phyloP scores from a whole-genome alignment of 2,329 filamentous ascomycete genomes.

The Trichophaea hybrida region DNA sequence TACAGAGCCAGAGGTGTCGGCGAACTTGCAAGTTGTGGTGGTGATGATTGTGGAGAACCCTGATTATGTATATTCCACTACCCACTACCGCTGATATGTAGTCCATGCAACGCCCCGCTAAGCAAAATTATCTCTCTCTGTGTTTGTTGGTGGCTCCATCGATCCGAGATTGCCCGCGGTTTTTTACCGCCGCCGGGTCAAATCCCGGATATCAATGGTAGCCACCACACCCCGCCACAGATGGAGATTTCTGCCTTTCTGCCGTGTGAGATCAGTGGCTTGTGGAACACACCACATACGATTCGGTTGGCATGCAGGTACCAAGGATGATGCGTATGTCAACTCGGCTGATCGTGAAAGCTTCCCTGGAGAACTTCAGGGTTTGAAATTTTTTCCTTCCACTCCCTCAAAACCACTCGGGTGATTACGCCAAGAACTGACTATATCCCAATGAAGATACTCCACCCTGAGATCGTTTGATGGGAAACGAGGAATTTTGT shows the following conservation, averaged over 20 bases:
- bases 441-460: too few relatives aligned
- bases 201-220: background rate
- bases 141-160: background rate
- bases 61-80: background rate
- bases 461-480: too few relatives aligned
- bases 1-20: background rate
- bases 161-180: slow-evolving; percentile 5
- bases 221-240: background rate
- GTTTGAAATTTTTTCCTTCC: too few relatives aligned
- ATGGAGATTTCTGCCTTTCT: background rate
- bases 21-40: background rate
- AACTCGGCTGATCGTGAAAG: too few relatives aligned
- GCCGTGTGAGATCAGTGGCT: background rate
- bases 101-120: background rate
- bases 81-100: background rate
- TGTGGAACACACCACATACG: background rate
- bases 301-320: background rate
- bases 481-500: too few relatives aligned
- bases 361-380: too few relatives aligned
- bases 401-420: too few relatives aligned
- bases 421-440: too few relatives aligned
- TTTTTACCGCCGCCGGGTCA: background rate
- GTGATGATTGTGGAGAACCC: too few relatives aligned
- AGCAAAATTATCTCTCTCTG: background rate
- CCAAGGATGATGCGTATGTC: too few relatives aligned